Evolutionary conservation across 139 green algal genomes (phyloP).

Genomic region (Asterochloris sp.): DNA sequence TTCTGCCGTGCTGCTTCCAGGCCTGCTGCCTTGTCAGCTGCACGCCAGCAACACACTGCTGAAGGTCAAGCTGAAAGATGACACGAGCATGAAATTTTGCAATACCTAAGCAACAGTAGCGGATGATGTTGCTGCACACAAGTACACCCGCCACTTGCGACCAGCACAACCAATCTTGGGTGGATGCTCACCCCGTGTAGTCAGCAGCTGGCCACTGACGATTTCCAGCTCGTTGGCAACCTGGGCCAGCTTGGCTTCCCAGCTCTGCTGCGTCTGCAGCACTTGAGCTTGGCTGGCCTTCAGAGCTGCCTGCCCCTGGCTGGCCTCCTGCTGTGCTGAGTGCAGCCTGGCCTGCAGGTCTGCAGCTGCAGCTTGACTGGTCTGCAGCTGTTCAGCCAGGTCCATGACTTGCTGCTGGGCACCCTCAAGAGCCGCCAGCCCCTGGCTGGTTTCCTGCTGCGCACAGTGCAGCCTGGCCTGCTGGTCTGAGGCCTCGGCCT

Average conservation of each 20-base stretch:
- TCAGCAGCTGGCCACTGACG: background rate
- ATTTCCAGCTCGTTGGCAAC: too few species aligned
- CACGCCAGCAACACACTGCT: too few species aligned
- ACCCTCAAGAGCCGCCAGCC: background rate
- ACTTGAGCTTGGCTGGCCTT: too few species aligned
- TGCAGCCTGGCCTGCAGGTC: conserved; percentile 9
- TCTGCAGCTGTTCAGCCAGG: background rate
- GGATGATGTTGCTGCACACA: too few species aligned
- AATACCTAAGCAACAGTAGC: too few species aligned
- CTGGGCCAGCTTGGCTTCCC: too few species aligned
- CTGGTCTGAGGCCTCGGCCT: background rate
- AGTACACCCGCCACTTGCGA: too few species aligned
- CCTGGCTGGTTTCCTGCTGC: background rate
- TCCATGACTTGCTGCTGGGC: background rate
- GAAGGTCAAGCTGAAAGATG: too few species aligned
- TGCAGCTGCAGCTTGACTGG: conserved; percentile 4
- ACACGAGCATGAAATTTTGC: too few species aligned
- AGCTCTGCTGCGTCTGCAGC: too few species aligned
- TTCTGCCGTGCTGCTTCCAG: background rate
- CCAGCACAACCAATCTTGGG: background rate
- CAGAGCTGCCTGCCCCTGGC: background rate
- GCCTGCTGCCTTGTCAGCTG: background rate
- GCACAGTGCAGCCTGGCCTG: background rate
- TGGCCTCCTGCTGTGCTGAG: background rate
- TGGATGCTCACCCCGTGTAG: background rate